Percentiles rank a stretch among this genome's conserved stretches.
Evolutionary conservation across 768 basidiomycete species (phyloP).

Genomic region (Suillus spraguei): DNA sequence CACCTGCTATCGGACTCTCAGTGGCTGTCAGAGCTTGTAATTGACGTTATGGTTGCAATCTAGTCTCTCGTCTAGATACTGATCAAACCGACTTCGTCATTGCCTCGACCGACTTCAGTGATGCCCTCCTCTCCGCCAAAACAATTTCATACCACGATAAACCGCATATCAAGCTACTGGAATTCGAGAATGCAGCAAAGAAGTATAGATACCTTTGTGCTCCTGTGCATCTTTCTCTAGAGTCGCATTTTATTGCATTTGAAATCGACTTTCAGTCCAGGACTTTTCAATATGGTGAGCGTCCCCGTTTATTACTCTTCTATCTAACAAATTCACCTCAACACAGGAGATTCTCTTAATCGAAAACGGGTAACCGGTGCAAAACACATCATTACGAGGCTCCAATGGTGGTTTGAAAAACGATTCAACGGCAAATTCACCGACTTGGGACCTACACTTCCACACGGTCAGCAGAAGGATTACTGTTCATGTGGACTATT

Average conservation of each 20-base stretch:
- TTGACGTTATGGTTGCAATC: background rate
- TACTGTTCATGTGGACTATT: background rate
- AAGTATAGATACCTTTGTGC: background rate
- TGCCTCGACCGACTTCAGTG: background rate
- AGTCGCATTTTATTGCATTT: background rate
- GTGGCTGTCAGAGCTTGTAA: background rate
- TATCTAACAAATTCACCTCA: background rate
- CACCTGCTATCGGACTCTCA: background rate
- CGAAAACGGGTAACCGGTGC: background rate
- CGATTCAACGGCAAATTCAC: background rate
- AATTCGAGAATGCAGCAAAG: background rate
- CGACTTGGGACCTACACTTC: background rate
- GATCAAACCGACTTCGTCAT: background rate
- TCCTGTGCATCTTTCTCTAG: background rate
- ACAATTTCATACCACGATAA: background rate
- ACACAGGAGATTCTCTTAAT: background rate
- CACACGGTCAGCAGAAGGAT: background rate
- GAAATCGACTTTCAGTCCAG: background rate
- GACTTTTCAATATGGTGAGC: background rate
- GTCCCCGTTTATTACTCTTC: background rate
- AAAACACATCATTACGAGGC: background rate
- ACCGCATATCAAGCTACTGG: background rate
- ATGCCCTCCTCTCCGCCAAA: background rate
- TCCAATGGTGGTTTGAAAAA: background rate
- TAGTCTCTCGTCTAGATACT: background rate